These are phyloP conservation scores for Boeremia exigua DNA, from an alignment of 2,329 filamentous ascomycete species.

Conservation along the genomic window DNA sequence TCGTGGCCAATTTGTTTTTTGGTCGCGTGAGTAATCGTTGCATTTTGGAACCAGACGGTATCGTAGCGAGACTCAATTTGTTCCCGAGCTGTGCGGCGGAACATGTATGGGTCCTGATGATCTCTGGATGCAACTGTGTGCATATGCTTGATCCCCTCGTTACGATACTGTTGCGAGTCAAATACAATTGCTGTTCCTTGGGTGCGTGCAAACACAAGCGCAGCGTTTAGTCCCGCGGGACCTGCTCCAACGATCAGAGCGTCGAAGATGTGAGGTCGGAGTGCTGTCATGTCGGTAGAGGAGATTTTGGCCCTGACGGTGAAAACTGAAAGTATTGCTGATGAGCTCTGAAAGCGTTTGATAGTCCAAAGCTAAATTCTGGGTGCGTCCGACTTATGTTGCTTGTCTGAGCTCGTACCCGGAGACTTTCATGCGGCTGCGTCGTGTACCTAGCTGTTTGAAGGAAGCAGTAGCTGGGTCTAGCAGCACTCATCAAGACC, in stretches of 20 bases:
- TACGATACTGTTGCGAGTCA: constrained; percentile 52
- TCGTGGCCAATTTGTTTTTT: constrained; percentile 31
- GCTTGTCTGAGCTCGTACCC: no score
- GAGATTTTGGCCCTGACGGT: background rate
- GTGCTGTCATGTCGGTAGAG: constrained; percentile 15
- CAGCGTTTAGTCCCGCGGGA: constrained; percentile 54
- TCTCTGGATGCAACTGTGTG: constrained; percentile 47
- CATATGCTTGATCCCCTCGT: constrained; percentile 52
- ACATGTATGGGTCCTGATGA: constrained; percentile 34
- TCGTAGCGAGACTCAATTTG: constrained; percentile 48
- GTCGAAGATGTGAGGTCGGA: constrained; percentile 33
- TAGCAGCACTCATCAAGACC: background rate
- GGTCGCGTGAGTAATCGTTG: constrained; percentile 27
- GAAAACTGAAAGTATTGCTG: no score
- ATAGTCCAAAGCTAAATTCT: no score
- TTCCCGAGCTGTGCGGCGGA: constrained; percentile 40
- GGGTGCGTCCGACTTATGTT: no score
- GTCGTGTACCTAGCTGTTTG: no score
- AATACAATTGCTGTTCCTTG: constrained; percentile 53
- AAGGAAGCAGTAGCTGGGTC: background rate
- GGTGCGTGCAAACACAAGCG: constrained; percentile 48
- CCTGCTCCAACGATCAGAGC: constrained; percentile 50
- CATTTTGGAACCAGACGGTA: constrained; percentile 41
- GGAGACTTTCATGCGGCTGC: no score
- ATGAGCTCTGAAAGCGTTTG: no score